These are phyloP conservation scores for Bidens hawaiensis DNA, from an alignment of 140 eudicot species.

Conservation along the genomic window DNA sequence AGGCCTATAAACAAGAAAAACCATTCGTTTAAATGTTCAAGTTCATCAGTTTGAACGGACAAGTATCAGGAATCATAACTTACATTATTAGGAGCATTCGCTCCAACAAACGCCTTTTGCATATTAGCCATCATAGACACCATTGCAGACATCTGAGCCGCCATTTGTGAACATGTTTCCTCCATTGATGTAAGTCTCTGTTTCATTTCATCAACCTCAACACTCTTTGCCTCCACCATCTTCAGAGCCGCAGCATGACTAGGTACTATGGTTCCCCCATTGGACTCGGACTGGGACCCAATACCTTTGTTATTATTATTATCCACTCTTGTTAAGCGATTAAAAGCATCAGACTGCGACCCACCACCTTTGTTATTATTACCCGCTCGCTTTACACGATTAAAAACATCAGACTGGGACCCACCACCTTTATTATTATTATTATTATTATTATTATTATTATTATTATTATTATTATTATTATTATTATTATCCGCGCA, in stretches of 20 bases:
- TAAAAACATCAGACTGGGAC: too few relatives aligned
- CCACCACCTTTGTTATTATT: conserved; percentile 25
- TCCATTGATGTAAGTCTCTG: conserved; percentile 47
- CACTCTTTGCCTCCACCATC: conserved; percentile 42
- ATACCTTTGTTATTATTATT: too few relatives aligned
- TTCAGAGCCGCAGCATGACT: conserved; percentile 39
- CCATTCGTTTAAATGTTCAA: too few relatives aligned
- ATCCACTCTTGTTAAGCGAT: too few relatives aligned
- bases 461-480: too few relatives aligned
- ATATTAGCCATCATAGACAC: conserved; percentile 52
- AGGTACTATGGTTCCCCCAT: conserved; percentile 17
- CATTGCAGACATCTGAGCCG: conserved; percentile 63
- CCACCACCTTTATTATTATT: too few relatives aligned
- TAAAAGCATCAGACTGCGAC: too few relatives aligned
- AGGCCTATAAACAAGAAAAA: too few relatives aligned
- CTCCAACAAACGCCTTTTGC: conserved; percentile 19
- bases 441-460: too few relatives aligned
- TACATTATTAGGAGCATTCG: conserved; percentile 27
- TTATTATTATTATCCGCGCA: too few relatives aligned
- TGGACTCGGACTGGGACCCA: conserved; percentile 23
- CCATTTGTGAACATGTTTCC: conserved; percentile 60
- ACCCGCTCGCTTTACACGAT: conserved; percentile 37
- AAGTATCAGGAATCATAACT: conserved; percentile 18
- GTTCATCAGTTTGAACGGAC: too few relatives aligned
- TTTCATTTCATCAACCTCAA: conserved; percentile 50